phyloP scores from a whole-genome alignment of 331 rosid species.

The Rosa hybrid region DNA sequence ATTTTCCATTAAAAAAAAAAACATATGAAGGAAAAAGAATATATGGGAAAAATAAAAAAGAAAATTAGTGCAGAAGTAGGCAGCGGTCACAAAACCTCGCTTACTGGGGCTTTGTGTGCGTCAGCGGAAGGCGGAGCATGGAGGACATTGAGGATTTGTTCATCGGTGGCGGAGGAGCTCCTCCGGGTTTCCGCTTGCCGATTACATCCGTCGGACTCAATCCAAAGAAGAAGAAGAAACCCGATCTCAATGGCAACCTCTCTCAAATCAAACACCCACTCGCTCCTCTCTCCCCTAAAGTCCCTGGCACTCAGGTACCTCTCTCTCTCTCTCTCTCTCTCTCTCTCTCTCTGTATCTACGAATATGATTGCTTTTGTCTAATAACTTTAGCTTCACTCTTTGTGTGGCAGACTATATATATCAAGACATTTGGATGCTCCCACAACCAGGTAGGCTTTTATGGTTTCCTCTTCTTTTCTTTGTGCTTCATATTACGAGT shows the following conservation, averaged over 20 bases:
- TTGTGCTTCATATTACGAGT: background rate
- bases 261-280: slow-evolving; percentile 22
- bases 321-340: slow-evolving; percentile 9
- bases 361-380: too few species aligned
- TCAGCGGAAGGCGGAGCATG: slow-evolving; percentile 32
- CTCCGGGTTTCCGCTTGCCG: slow-evolving; percentile 86
- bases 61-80: too few species aligned
- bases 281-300: slow-evolving; percentile 33
- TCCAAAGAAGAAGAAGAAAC: slow-evolving; percentile 49
- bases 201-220: slow-evolving; percentile 56
- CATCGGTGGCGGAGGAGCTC: slow-evolving; percentile 45
- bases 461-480: background rate
- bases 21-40: too few species aligned
- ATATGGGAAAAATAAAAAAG: too few species aligned
- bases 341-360: background rate
- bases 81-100: too few species aligned
- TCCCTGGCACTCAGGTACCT: slow-evolving; percentile 90
- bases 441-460: slow-evolving; percentile 71
- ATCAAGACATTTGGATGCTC: slow-evolving; percentile 98
- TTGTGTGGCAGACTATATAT: slow-evolving; percentile 63
- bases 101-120: too few species aligned
- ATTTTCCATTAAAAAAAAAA: too few species aligned
- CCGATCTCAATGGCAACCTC: slow-evolving; percentile 11
- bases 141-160: slow-evolving; percentile 95
- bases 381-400: background rate